Base-by-base conservation (phyloP, 345 rosid species). In the Sonneratia alba region DNA sequence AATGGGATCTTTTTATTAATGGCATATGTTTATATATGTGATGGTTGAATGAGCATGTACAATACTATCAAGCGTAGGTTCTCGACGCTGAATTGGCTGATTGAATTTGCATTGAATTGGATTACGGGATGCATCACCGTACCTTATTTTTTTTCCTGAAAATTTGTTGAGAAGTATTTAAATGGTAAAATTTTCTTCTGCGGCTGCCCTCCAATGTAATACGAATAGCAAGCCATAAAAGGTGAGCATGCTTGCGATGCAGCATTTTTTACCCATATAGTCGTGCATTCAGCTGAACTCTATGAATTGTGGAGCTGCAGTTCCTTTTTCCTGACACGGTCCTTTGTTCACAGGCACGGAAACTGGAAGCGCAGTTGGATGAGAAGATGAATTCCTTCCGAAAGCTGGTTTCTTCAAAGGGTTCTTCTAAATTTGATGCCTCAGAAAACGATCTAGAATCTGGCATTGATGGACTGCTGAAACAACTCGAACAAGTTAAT, bases 381-480 rank as follows among this genome's bases (percentile, higher is more conserved):
- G 98, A 92, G 85, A 96, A 95, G 85, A 92, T 95, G 99, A 81
- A 82, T 84, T 86, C 86, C 7, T 95, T 87, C 72, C 91, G 99
- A 63, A 92, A 87, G 81, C 76, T 92, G 79, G 96, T 85, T 66
- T 92, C 97, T 7, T 68, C 90, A 6, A 95, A 90, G 81, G 90
- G 71, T 72, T 85, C 90, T 61, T 71, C 82, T 0, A 88, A 84
- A 83, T 79, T 64, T 72, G 99, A 88, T 77, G 81, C 84, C 11
- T 36, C 78, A 5, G 98, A 95, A 80, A 87, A 64, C 77, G 91
- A 92, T 79, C 86, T 88, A 65, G 98, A 92, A 87, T 84, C 92
- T 72, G 90, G 88, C 63, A 86, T 95, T 38, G 94, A 89, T 27
- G 75, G 83, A 68, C 71, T 89, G 21, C 78, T 95, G 21, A 82